Conservation (phyloP, 805 yeast genomes). For the Limtongia smithiae region DNA sequence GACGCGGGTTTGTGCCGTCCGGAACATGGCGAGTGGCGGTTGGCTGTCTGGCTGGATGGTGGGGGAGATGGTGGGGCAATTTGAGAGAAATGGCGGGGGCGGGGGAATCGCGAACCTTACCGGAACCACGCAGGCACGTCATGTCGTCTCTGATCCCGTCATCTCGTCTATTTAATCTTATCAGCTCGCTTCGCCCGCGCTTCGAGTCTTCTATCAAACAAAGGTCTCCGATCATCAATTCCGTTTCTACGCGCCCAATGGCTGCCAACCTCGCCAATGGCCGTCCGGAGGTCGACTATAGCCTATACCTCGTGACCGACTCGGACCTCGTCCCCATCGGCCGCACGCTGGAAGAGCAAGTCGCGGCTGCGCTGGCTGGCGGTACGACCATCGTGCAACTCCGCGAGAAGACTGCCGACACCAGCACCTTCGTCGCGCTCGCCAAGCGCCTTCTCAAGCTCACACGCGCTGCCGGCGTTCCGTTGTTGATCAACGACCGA, state of each 20-base stretch:
- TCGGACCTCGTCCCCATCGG: slow-evolving; percentile 67
- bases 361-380: slow-evolving; percentile 55
- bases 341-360: slow-evolving; percentile 53
- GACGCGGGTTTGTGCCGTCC: slow-evolving; percentile 13
- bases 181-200: no score
- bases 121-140: no score
- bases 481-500: slow-evolving; percentile 80
- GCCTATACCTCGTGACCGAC: slow-evolving; percentile 77
- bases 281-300: slow-evolving; percentile 45
- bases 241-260: no score
- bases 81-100: no score
- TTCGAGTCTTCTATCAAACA: no score
- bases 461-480: slow-evolving; percentile 59
- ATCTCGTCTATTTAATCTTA: no score
- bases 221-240: no score
- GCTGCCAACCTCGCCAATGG: slow-evolving; percentile 5
- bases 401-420: slow-evolving; percentile 71
- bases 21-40: slow-evolving; percentile 1
- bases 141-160: no score
- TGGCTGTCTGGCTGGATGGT: no score
- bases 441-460: slow-evolving; percentile 61
- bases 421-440: slow-evolving; percentile 59
- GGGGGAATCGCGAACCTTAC: no score
- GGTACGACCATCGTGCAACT: slow-evolving; percentile 83
- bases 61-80: no score